These are phyloP conservation scores for Xylariaceae sp. DNA, from an alignment of 2,329 filamentous ascomycete genomes.

Conservation along the genomic window DNA sequence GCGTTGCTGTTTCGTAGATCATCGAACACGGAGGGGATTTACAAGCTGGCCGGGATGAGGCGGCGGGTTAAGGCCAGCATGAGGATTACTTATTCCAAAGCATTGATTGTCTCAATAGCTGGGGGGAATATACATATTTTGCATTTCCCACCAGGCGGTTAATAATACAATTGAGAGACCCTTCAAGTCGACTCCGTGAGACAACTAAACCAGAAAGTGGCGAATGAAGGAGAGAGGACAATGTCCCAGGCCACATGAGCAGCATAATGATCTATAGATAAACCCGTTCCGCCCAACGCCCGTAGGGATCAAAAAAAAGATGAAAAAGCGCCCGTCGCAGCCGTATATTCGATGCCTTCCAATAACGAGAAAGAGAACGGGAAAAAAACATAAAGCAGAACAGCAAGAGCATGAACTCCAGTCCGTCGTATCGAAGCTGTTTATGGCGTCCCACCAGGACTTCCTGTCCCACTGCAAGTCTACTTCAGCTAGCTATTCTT, in stretches of 20 bases:
- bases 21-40: background rate
- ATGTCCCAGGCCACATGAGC: background rate
- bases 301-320: conserved; percentile 7
- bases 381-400: background rate
- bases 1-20: no score
- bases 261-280: conserved; percentile 1
- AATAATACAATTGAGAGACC: background rate
- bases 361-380: background rate
- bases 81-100: background rate
- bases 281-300: conserved; percentile 2
- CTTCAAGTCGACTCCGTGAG: background rate
- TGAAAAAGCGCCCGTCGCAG: conserved; percentile 7
- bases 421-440: background rate
- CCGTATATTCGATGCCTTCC: conserved; percentile 10
- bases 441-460: background rate
- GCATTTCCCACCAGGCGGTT: background rate
- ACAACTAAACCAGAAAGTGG: background rate
- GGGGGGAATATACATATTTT: background rate
- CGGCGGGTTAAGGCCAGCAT: background rate
- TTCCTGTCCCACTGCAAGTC: no score
- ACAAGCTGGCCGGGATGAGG: background rate
- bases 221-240: background rate
- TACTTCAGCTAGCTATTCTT: conserved; percentile 39
- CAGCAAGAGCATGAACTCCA: background rate
- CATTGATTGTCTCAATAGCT: background rate